A percentile compares a stretch with the other conserved stretches of the same genome.
Conservation (phyloP, 1,284 basidiomycete genomes). For the Cutaneotrichosporon daszewskae region DNA sequence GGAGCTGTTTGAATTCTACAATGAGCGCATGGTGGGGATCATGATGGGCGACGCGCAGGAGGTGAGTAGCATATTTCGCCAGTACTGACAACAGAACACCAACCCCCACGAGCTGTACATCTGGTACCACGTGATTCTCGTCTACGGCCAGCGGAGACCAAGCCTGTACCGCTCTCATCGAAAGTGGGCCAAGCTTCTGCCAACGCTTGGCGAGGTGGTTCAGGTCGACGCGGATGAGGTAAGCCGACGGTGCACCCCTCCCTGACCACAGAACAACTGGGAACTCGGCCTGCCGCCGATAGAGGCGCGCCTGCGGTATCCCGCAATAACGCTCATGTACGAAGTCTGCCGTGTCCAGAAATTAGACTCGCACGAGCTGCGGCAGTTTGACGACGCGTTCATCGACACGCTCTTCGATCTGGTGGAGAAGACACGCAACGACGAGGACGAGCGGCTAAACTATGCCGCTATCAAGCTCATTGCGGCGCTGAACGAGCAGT, state of each 20-base stretch:
- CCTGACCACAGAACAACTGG: constrained; percentile 25
- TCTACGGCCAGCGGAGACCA: constrained; percentile 63
- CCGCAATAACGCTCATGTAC: constrained; percentile 72
- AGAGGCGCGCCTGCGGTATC: constrained; percentile 67
- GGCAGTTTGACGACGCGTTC: constrained; percentile 71
- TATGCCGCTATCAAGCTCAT: constrained; percentile 90
- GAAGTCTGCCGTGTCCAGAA: constrained; percentile 88
- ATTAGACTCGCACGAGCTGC: constrained; percentile 63
- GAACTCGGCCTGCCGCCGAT: constrained; percentile 55
- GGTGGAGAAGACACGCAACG: constrained; percentile 82
- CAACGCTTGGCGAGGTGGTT: constrained; percentile 60
- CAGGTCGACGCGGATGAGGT: constrained; percentile 44
- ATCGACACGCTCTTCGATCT: constrained; percentile 88
- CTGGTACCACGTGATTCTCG: constrained; percentile 68
- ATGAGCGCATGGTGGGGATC: constrained; percentile 78
- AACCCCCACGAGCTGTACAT: constrained; percentile 80
- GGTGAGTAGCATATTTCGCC: constrained; percentile 50
- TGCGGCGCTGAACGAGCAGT: constrained; percentile 94
- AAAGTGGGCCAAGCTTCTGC: constrained; percentile 74
- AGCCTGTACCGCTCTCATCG: constrained; percentile 70
- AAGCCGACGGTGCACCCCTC: constrained; percentile 13
- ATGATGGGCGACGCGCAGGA: constrained; percentile 61
- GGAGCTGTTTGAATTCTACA: constrained; percentile 79
- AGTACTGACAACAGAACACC: constrained; percentile 57
- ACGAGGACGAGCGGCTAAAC: constrained; percentile 86